phyloP scores from a whole-genome alignment of 2,329 filamentous ascomycete genomes.

The Pyrenophora seminiperda region DNA sequence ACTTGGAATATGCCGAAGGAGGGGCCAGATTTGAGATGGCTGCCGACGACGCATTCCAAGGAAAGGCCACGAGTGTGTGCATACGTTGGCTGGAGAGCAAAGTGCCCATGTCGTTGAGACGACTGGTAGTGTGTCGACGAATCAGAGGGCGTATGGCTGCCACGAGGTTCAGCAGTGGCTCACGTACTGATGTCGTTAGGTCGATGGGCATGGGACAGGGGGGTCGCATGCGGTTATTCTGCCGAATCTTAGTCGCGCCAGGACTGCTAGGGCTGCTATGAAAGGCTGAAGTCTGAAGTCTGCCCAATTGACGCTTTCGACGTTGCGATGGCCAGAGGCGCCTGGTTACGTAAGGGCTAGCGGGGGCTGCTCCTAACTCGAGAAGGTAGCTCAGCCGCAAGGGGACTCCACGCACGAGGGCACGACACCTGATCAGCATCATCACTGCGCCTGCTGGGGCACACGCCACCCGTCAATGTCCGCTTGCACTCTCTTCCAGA shows the following conservation, averaged over 20 bases:
- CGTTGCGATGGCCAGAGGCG: conserved; percentile 6
- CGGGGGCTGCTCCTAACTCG: conserved; percentile 12
- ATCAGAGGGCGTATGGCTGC: conserved; percentile 27
- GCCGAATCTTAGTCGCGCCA: conserved; percentile 14
- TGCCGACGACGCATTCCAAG: conserved; percentile 33
- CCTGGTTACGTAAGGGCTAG: conserved; percentile 19
- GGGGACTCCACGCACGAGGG: background rate
- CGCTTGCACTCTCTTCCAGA: background rate
- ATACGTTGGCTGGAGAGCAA: conserved; percentile 35
- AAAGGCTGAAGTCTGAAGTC: conserved; percentile 13
- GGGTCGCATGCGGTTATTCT: conserved; percentile 21
- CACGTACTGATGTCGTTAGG: conserved; percentile 19
- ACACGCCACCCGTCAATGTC: conserved; percentile 1
- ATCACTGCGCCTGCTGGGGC: conserved; percentile 3
- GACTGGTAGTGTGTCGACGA: conserved; percentile 27
- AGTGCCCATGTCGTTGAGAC: conserved; percentile 37
- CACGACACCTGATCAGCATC: conserved; percentile 7
- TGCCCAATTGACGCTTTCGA: conserved; percentile 16
- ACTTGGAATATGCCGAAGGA: conserved; percentile 32
- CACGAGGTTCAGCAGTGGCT: conserved; percentile 23
- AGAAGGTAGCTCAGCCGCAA: conserved; percentile 17
- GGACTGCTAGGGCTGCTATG: conserved; percentile 6
- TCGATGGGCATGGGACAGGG: conserved; percentile 9
- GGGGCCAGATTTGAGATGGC: conserved; percentile 29
- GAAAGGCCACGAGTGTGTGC: conserved; percentile 44